Percentiles rank a stretch among this genome's conserved stretches.
These are phyloP conservation scores for Nitzschia palea DNA, from an alignment of 108 stramenopile genomes.

Conservation along the genomic window DNA sequence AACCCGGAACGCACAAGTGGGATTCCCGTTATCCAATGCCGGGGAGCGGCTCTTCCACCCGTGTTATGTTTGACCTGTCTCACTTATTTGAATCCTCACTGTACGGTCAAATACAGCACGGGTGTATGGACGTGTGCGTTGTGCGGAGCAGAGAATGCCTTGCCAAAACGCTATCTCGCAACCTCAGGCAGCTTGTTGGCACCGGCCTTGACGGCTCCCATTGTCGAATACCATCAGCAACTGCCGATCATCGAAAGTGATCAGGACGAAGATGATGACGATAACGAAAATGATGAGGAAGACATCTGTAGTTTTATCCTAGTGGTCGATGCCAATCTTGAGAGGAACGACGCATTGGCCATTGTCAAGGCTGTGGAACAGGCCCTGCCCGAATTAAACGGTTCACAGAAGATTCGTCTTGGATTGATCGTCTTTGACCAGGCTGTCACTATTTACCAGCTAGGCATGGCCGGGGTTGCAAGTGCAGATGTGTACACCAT, in stretches of 20 bases:
- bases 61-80: slow-evolving; percentile 53
- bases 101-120: slow-evolving; percentile 15
- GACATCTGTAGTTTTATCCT: slow-evolving; percentile 29
- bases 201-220: slow-evolving; percentile 19
- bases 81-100: slow-evolving; percentile 52
- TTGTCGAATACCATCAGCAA: slow-evolving; percentile 49
- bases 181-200: not conserved
- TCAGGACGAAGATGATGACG: not conserved
- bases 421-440: slow-evolving; percentile 54
- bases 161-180: slow-evolving; percentile 3
- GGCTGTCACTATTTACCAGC: slow-evolving; percentile 45
- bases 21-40: slow-evolving; percentile 14
- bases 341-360: slow-evolving; percentile 32
- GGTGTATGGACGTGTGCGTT: slow-evolving; percentile 51
- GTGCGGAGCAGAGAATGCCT: slow-evolving; percentile 44
- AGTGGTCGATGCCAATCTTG: slow-evolving; percentile 53
- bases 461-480: slow-evolving; percentile 43
- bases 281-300: slow-evolving; percentile 5
- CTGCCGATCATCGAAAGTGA: not conserved
- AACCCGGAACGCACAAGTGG: not conserved
- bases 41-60: slow-evolving; percentile 21
- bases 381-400: slow-evolving; percentile 3
- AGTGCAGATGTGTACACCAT: slow-evolving; percentile 43
- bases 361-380: slow-evolving; percentile 37
- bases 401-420: slow-evolving; percentile 9